Percentiles rank a stretch among this genome's conserved stretches.
Conservation (phyloP, 2,329 filamentous ascomycete species). For the Elsinoe ampelina region DNA sequence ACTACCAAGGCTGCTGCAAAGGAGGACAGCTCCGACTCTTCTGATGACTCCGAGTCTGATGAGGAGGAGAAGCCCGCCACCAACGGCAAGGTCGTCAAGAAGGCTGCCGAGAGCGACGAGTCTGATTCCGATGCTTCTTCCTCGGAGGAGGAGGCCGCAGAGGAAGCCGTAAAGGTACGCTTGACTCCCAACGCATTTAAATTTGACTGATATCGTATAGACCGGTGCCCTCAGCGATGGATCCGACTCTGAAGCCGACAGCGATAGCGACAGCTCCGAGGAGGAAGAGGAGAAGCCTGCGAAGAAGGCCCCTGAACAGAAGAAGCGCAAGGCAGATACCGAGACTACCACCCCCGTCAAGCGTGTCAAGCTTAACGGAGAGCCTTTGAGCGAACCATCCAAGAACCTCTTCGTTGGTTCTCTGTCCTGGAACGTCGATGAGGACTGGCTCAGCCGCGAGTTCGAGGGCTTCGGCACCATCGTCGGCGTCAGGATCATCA, state of each 20-base stretch:
- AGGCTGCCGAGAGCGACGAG: slow-evolving; percentile 21
- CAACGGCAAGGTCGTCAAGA: slow-evolving; percentile 23
- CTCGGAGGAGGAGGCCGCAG: slow-evolving; percentile 18
- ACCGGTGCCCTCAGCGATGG: slow-evolving; percentile 18
- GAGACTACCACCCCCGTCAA: slow-evolving; percentile 47
- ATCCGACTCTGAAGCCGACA: slow-evolving; percentile 18
- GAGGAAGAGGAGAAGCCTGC: slow-evolving; percentile 33
- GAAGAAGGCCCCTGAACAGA: slow-evolving; percentile 37
- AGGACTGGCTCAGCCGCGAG: slow-evolving; percentile 68
- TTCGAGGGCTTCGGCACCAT: slow-evolving; percentile 74
- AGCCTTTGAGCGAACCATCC: slow-evolving; percentile 32
- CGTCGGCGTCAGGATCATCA: slow-evolving; percentile 67
- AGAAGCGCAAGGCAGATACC: slow-evolving; percentile 59
- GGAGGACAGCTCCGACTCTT: slow-evolving; percentile 28
- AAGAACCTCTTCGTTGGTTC: slow-evolving; percentile 81
- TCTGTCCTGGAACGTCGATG: slow-evolving; percentile 83
- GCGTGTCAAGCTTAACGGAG: slow-evolving; percentile 52
- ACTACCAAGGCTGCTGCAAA: slow-evolving; percentile 29
- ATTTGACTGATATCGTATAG: neutral
- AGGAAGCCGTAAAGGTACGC: slow-evolving; percentile 27
- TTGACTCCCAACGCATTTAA: slow-evolving; percentile 11
- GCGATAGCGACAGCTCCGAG: slow-evolving; percentile 21
- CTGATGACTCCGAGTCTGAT: slow-evolving; percentile 26
- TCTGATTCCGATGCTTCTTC: slow-evolving; percentile 14
- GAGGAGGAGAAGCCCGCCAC: slow-evolving; percentile 23